These are phyloP conservation scores for Trichoderma parareesei DNA, from an alignment of 495 filamentous ascomycete genomes.

Conservation along the genomic window DNA sequence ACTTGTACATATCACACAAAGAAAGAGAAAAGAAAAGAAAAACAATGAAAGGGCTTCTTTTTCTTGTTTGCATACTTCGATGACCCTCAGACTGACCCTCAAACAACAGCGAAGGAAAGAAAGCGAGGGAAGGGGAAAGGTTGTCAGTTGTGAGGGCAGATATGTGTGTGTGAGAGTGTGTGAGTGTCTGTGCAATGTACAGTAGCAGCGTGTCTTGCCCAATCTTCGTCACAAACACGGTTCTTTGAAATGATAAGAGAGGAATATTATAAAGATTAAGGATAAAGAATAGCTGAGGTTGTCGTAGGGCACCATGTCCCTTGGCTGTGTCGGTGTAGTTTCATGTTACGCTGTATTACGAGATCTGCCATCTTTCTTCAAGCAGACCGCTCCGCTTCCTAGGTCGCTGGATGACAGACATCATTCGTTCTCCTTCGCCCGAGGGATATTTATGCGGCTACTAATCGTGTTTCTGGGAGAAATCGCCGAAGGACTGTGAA, in stretches of 20 bases:
- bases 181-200: not conserved
- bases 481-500: not conserved
- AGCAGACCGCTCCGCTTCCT: not conserved
- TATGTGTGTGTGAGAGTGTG: too few species aligned
- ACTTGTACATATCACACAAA: not conserved
- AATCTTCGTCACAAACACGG: not conserved
- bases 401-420: not conserved
- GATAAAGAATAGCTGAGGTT: not conserved
- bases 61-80: not conserved
- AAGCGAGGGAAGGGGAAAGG: too few species aligned
- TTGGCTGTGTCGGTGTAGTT: not conserved
- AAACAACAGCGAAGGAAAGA: too few species aligned
- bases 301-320: not conserved
- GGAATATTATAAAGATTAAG: not conserved
- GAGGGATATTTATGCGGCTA: not conserved
- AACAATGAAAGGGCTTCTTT: not conserved
- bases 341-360: conserved; percentile 1
- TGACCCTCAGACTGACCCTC: too few species aligned
- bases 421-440: not conserved
- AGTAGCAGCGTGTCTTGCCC: not conserved
- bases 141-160: too few species aligned
- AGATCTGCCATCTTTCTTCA: not conserved
- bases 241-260: not conserved
- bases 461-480: not conserved
- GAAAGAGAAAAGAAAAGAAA: too few species aligned